These are phyloP conservation scores for Nothophoma quercina DNA, from an alignment of 2,329 filamentous ascomycete genomes.

Conservation along the genomic window DNA sequence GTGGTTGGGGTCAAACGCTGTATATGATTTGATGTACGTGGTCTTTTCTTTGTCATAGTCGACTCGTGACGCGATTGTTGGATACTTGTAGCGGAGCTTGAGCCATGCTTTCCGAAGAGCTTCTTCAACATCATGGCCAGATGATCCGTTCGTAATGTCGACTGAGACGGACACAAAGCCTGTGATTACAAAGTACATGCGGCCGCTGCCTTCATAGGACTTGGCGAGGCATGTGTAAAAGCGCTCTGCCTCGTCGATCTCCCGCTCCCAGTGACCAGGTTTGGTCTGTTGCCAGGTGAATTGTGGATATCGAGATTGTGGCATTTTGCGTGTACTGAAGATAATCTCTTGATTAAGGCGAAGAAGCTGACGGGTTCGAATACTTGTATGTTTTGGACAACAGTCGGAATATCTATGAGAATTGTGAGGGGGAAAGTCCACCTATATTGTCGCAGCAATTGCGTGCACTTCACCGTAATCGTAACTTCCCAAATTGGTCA, in stretches of 20 bases:
- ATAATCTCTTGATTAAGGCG: too few relatives aligned
- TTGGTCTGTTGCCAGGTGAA: constrained; percentile 3
- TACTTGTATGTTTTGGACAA: neutral
- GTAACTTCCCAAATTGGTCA: neutral
- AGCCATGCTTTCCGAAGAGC: constrained; percentile 49
- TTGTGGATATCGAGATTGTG: constrained; percentile 4
- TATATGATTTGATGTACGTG: neutral
- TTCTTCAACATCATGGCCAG: constrained; percentile 29
- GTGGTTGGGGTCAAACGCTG: constrained; percentile 11
- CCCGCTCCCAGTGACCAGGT: constrained; percentile 40
- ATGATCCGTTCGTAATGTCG: neutral
- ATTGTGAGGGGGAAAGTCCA: neutral
- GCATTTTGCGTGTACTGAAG: neutral
- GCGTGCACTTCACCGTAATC: neutral
- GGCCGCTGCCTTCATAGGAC: constrained; percentile 48
- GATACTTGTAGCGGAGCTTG: constrained; percentile 43
- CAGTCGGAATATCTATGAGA: neutral
- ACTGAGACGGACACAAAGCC: constrained; percentile 43
- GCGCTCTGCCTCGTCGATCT: constrained; percentile 53
- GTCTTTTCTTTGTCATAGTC: constrained; percentile 18
- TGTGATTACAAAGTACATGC: constrained; percentile 54
- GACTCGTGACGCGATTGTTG: constrained; percentile 44
- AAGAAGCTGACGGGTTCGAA: too few relatives aligned
- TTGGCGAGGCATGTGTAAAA: constrained; percentile 51
- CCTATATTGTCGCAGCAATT: neutral